Evolutionary conservation across 2,329 filamentous ascomycete species (phyloP), one percentile per base, ranked within the genome.

Genomic region (Hymenoscyphus linearis): DNA sequence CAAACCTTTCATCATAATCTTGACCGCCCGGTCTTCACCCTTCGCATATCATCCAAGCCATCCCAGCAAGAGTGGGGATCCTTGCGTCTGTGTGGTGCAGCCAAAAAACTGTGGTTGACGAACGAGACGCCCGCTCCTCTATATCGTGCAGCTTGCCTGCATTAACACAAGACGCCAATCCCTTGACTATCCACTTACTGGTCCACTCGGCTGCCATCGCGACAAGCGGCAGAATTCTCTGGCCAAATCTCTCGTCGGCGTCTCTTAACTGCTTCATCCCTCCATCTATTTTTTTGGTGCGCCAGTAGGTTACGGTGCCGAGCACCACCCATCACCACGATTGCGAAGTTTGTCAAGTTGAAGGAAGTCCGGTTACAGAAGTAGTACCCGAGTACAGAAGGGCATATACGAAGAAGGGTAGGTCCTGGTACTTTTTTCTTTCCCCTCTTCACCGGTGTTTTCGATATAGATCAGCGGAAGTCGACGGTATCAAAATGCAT

Each of bases 251-350:
- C 55, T 47, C 63, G 61, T 62, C 59, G 62, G 60, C 61, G 52
- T 65, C 63, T 60, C 34, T 54, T 65, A 60, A 62, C 54, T 55
- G 58, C 61, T 44, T 58, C 62, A 50, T 37, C 56, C 35, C 61
- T 61, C 63, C 60, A 61, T 60, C 50, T 16, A 36, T 47, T 25
- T 31, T n/a, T 9, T 18, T 31, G 31, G 26, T 54, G 62, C 65
- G 64, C 60, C 62, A 60, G 60, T 66, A 68, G 57, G 65, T 65
- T 59, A 60, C 57, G 65, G 65, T 66, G 60, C 61, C 62, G 53
- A 60, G 65, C 67, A 68, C 65, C 44, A 31, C 44, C 44, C 58
- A 60, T 60, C 60, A 53, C 52, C 16, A 50, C 10, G 12, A 25
- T 35, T n/a, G 34, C 14, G 22, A 14, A 25, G 3, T n/a, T 16